Percentiles rank a stretch among this genome's conserved stretches.
Conservation (phyloP, 1,139 yeast genomes). For the Saccharomyces hybrid region DNA sequence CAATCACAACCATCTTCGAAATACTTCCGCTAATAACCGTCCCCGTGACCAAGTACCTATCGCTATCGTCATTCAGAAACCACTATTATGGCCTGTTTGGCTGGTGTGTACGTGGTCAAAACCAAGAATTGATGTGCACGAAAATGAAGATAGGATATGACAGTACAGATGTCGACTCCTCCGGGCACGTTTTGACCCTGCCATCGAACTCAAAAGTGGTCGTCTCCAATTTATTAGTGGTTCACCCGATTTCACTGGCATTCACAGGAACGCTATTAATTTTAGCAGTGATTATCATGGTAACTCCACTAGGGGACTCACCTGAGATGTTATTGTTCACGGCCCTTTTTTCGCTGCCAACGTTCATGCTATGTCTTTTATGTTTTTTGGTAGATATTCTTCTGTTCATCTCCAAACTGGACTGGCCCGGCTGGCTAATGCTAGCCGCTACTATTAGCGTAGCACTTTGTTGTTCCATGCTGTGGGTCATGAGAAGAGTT, state of each 20-base stretch:
- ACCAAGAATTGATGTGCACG: constrained; percentile 30
- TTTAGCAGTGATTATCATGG: constrained; percentile 35
- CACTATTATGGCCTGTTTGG: constrained; percentile 81
- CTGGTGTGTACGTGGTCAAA: constrained; percentile 52
- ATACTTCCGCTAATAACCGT: constrained; percentile 35
- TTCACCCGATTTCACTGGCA: constrained; percentile 74
- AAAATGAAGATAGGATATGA: constrained; percentile 37
- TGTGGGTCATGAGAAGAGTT: constrained; percentile 41
- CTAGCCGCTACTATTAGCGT: constrained; percentile 52
- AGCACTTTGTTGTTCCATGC: constrained; percentile 18
- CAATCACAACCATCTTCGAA: constrained; percentile 17
- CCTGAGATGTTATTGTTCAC: constrained; percentile 28
- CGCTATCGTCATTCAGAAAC: constrained; percentile 43
- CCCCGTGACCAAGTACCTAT: constrained; percentile 45
- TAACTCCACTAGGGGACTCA: constrained; percentile 31
- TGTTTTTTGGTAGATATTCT: constrained; percentile 48
- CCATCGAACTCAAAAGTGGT: constrained; percentile 58
- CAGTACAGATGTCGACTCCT: constrained; percentile 26
- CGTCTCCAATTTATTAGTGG: constrained; percentile 63
- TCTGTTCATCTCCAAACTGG: constrained; percentile 50
- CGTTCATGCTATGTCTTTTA: constrained; percentile 45
- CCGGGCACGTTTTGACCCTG: constrained; percentile 32
- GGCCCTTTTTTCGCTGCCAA: constrained; percentile 35
- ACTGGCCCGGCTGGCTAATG: constrained; percentile 67
- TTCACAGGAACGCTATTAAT: constrained; percentile 42